Base-by-base conservation (phyloP, 305 asterid genomes). In the Fraxinus platypoda region DNA sequence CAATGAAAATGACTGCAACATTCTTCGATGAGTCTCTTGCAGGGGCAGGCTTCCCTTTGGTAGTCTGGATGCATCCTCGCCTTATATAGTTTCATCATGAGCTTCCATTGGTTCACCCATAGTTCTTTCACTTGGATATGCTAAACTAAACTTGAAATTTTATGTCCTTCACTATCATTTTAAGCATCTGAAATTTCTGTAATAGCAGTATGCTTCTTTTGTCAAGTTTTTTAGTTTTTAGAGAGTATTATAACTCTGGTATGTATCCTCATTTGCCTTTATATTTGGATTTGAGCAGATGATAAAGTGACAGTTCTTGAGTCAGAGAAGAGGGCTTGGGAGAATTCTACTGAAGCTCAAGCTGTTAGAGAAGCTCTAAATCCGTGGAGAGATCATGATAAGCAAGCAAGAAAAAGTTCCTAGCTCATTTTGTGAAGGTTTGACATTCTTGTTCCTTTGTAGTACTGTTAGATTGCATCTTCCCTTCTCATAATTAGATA, bases 281-380 rank as follows among this genome's bases (percentile, higher is more conserved):
- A 43, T 28, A 17, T 80, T 79, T 78, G 76, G 59, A 70, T 85
- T 81, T 82, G 76, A 66, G 86, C 94, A 95, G 99, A 95, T 84
- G 99, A 95, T 84, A 94, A 93, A 83, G 98, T 94, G 75, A 90
- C 96, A 38, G 97, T 87, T 81, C 43, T 95, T 85, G 99, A 94
- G 88, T 84, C 96, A 0, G 99, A 95, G 90, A 94, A 90, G 88
- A 89, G 94, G 87, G 95, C 93, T 35, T 90, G 91, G 93, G 99
- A 95, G 85, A 92, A 33, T 54, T 84, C 92, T 6, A 91, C 95
- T 6, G 98, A 95, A 93, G 99, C 97, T 84, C 92, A 88, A 83
- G 98, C 94, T 49, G 76, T 84, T 1, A 90, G 97, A 90, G 99
- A 95, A 0, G 95, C 98, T 88, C 93, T 95, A 77, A 95, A 95